Base-by-base conservation (phyloP, 192 early-diverging fungal species). In the Coemansia furcata region DNA sequence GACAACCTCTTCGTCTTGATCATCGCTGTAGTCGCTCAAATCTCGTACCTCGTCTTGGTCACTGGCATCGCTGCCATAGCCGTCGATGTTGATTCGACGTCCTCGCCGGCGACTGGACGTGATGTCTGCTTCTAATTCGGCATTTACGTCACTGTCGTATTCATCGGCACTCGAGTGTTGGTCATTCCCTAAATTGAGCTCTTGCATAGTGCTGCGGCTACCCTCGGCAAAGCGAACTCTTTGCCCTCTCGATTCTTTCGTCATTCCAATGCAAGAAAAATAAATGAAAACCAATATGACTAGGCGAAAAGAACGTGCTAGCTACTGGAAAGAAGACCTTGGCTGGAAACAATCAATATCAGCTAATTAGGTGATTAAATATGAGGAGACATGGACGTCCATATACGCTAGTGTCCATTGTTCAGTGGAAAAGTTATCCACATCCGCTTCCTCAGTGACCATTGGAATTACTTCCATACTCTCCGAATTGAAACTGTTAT, bases 21-120 rank as follows among this genome's bases (percentile, higher is more conserved):
- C 77, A 67, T 64, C 76, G 55, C 63, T 76, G 57, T 35, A 62
- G 43, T 73, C 71, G 62, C 65, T 72, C 3, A 68, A 54, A n/a
- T 77, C 74, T 4, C 67, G 82, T 1, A 76, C 37, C 44, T 69
- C 65, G 49, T 76, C 74, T 43, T 76, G 74, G 38, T 71, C 74
- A 21, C 74, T 82, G 29, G 55, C 62, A 46, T 77, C 71, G 52
- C 74, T 76, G 17, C 71, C 74, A 30, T 76, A 71, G 38, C 80
- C 80, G 36, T 80, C 73, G 2, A 40, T 37, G 23, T 73, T 67
- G 36, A 76, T 14, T 11, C 35, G 37, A 5, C 68, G 67, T 26
- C 44, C 37, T 15, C 58, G 67, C 49, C 66, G 50, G 17, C 65
- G 54, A 15, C 68, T 50, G 67, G 38, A 58, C 1, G 69, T 71